Base-by-base conservation (phyloP, 805 yeast species). In the Hanseniaspora singularis region DNA sequence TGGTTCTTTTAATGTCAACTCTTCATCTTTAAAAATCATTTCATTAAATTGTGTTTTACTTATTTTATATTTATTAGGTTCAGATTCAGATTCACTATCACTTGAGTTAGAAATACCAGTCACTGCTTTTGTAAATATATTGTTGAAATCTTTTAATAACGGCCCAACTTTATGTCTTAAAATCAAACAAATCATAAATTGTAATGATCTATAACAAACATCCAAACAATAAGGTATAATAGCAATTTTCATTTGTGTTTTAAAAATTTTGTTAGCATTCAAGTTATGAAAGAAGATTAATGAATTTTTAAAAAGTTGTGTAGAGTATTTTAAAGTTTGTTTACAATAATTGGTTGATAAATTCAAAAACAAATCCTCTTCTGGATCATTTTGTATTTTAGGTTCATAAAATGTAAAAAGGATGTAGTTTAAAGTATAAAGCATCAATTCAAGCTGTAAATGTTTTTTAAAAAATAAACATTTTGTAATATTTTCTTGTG, bases 121-220 rank as follows among this genome's bases (percentile, higher is more conserved):
- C 7, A 51, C 46, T 24, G 46, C 51, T 15, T 46, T 50, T n/a
- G 52, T 51, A 18, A 43, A 48, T 18, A 40, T 41, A 31, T 61
- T 64, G 20, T 57, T 58, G 53, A 62, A 54, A 36, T 61, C 62
- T 20, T 60, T 65, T 33, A 64, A 57, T 20, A 44, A 16, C 16
- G 71, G 70, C 2, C 71, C 71, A 57, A 71, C 67, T 52, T 67
- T 62, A 2, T 69, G 64, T 55, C 79, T 65, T 43, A 75, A 54
- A 22, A 74, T 68, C 53, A 75, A 56, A 36, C 78, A 73, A n/a
- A 75, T 74, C 59, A 75, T 64, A 53, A 75, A 74, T 52, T 74
- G 78, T 54, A 72, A 66, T 4, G 79, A 70, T 52, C 80, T 64
- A 52, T 74, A 78, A 49, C 77, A 76, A 32, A 72, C 63, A 42